phyloP scores from a whole-genome alignment of 768 basidiomycete species.

The Amanita thiersii region DNA sequence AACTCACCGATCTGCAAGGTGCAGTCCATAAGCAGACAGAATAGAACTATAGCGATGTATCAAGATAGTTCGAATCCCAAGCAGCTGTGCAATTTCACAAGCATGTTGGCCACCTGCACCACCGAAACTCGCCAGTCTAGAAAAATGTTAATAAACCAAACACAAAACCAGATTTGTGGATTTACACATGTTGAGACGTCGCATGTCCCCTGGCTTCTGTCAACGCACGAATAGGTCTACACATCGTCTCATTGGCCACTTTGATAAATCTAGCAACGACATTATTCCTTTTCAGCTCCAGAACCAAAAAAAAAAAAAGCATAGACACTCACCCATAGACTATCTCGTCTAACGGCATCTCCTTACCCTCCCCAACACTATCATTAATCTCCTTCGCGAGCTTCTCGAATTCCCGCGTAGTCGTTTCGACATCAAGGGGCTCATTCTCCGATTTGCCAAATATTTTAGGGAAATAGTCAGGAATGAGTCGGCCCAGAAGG shows the following conservation, averaged over 20 bases:
- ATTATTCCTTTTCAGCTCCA: neutral
- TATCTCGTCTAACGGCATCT: slow-evolving; percentile 72
- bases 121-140: slow-evolving; percentile 77
- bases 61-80: slow-evolving; percentile 83
- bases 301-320: neutral
- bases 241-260: slow-evolving; percentile 97
- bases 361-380: slow-evolving; percentile 28
- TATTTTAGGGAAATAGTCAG: slow-evolving; percentile 91
- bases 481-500: slow-evolving; percentile 79
- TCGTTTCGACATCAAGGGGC: slow-evolving; percentile 70
- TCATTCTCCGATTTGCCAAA: slow-evolving; percentile 89
- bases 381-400: slow-evolving; percentile 67
- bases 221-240: slow-evolving; percentile 81
- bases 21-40: slow-evolving; percentile 90
- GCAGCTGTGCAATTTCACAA: slow-evolving; percentile 79
- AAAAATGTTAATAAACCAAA: neutral
- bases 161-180: neutral
- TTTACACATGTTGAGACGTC: slow-evolving; percentile 62
- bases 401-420: slow-evolving; percentile 55
- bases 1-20: slow-evolving; percentile 65
- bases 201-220: slow-evolving; percentile 88
- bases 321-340: slow-evolving; percentile 64
- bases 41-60: slow-evolving; percentile 92
- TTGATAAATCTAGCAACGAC: slow-evolving; percentile 82
- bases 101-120: slow-evolving; percentile 91